phyloP scores from a whole-genome alignment of 2,329 filamentous ascomycete species.

The Calonectria fujianensis region DNA sequence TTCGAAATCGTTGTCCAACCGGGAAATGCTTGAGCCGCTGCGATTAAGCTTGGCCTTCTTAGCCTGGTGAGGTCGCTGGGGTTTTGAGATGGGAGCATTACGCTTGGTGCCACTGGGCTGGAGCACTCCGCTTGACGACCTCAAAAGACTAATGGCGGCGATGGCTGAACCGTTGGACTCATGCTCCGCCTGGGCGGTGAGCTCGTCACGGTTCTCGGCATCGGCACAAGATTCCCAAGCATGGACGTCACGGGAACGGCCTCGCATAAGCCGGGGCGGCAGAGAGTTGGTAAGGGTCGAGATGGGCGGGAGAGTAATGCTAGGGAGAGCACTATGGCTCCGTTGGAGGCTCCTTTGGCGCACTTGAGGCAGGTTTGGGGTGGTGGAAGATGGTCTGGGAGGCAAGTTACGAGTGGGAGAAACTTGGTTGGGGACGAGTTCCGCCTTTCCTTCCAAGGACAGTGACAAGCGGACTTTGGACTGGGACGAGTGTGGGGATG shows the following conservation, averaged over 20 bases:
- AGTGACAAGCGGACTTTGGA: slow-evolving; percentile 85
- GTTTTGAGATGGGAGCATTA: slow-evolving; percentile 69
- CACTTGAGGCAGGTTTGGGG: slow-evolving; percentile 68
- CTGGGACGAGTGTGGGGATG: slow-evolving; percentile 62
- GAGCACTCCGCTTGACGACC: slow-evolving; percentile 77
- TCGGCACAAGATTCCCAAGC: slow-evolving; percentile 96
- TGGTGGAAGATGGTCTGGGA: slow-evolving; percentile 68
- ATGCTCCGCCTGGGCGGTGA: slow-evolving; percentile 87
- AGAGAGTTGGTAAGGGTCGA: slow-evolving; percentile 71
- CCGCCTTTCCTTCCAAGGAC: slow-evolving; percentile 93
- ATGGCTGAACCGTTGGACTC: slow-evolving; percentile 87
- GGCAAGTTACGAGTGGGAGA: slow-evolving; percentile 76
- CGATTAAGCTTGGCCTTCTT: slow-evolving; percentile 80
- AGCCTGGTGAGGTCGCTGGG: slow-evolving; percentile 58
- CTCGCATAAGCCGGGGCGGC: slow-evolving; percentile 75
- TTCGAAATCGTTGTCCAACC: slow-evolving; percentile 69
- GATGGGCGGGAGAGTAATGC: slow-evolving; percentile 75
- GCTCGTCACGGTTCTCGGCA: slow-evolving; percentile 83
- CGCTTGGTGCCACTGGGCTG: slow-evolving; percentile 79
- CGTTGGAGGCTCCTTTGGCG: slow-evolving; percentile 76
- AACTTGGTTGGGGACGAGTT: slow-evolving; percentile 82
- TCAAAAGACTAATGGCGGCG: slow-evolving; percentile 86
- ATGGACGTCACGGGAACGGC: slow-evolving; percentile 89
- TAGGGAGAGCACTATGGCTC: slow-evolving; percentile 80
- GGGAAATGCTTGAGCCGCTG: slow-evolving; percentile 76